Base-by-base conservation (phyloP, 2,329 filamentous ascomycete species). In the Botrytis fragariae region DNA sequence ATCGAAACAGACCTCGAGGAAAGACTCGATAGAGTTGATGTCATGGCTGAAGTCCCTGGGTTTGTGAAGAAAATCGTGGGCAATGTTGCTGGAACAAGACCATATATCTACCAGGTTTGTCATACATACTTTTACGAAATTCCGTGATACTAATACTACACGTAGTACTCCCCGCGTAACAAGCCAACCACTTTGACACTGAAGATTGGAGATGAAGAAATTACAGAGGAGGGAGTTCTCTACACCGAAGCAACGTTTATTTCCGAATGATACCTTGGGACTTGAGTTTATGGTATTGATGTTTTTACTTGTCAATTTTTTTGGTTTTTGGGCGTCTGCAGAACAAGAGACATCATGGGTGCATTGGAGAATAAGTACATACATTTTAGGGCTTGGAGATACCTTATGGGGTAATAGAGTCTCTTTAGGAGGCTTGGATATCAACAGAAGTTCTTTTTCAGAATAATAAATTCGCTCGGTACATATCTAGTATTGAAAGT, bases 211-310 rank as follows among this genome's bases (percentile, higher is more conserved):
- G 94, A 94, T 74, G 87, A 93, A 79, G 92, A 95, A 79, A 88
- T 90, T 75, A 86, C 87, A 29, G 95, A 98, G 83, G 86, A 94
- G 80, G 96, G 96, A 65, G 85, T 84, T 64, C 84, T 97, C 72
- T 97, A 97, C 84, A 90, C 89, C 73, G 96, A 99, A 85, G 94
- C 96, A 4, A 98, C 95, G n/a, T 99, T 98, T 85, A 97, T 99
- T 83, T 94, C 92, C 70, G 91, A 72, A 77, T 79, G 60, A 72
- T 72, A 67, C 44, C 44, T 44, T 35, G n/a, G 63, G 57, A 62
- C 14, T 51, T 29, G 35, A 45, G 32, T 69, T 67, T 57, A 18
- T 37, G 44, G 10, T 25, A 54, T 29, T 71, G 48, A 62, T 39
- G 60, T 44, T 63, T 37, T 61, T 68, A 60, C 63, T 72, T 62